Percentiles rank a stretch among this genome's conserved stretches.
phyloP scores from a whole-genome alignment of 352 stramenopile species.

The Phytophthora lateralis region DNA sequence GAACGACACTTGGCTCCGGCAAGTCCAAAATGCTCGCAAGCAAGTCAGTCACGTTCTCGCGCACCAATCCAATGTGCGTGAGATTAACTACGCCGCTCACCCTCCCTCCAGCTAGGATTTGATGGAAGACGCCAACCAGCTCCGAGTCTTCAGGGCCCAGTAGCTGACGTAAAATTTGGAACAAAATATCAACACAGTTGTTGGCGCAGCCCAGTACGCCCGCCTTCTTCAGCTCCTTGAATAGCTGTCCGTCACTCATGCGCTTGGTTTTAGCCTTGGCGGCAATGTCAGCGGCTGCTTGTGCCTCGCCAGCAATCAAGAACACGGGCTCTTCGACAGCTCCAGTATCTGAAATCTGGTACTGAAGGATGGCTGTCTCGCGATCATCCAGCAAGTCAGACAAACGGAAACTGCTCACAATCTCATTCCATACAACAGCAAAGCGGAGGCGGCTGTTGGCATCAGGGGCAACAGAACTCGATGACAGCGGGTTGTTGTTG shows the following conservation, averaged over 20 bases:
- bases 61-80: conserved; percentile 72
- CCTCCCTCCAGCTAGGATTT: conserved; percentile 60
- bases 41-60: conserved; percentile 85
- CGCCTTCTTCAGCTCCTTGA: conserved; percentile 79
- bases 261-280: conserved; percentile 61
- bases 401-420: conserved; percentile 88
- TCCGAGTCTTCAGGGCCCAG: conserved; percentile 73
- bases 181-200: conserved; percentile 82
- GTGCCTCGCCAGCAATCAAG: conserved; percentile 82
- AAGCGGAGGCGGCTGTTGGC: conserved; percentile 86
- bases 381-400: conserved; percentile 88
- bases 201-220: conserved; percentile 71
- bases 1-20: conserved; percentile 72
- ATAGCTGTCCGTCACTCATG: conserved; percentile 60
- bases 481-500: conserved; percentile 62
- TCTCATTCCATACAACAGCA: conserved; percentile 90
- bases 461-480: conserved; percentile 57
- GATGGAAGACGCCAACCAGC: conserved; percentile 67
- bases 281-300: conserved; percentile 70
- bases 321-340: conserved; percentile 87
- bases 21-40: conserved; percentile 86
- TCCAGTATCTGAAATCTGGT: conserved; percentile 86
- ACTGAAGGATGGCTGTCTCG: conserved; percentile 88
- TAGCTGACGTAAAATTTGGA: conserved; percentile 83
- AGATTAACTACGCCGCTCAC: conserved; percentile 71